phyloP scores from a whole-genome alignment of 2,329 filamentous ascomycete species.

The Penicillium capsulatum region DNA sequence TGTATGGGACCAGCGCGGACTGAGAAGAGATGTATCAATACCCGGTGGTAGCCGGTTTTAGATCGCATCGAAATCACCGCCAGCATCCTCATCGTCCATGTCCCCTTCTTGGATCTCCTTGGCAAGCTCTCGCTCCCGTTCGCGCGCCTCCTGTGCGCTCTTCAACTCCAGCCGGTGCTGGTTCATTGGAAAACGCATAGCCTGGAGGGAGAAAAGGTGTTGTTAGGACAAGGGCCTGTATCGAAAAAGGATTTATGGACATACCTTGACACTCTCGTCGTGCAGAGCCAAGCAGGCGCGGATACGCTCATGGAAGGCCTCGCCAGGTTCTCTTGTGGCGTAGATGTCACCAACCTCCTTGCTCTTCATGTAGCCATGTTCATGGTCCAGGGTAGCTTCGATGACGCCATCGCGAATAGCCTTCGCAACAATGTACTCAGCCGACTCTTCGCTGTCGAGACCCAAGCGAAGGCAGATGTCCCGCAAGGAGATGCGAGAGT shows the following conservation, averaged over 20 bases:
- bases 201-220: slow-evolving; percentile 47
- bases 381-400: slow-evolving; percentile 87
- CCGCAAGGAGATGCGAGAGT: slow-evolving; percentile 92
- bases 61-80: slow-evolving; percentile 93
- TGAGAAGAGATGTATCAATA: slow-evolving; percentile 20
- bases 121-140: slow-evolving; percentile 91
- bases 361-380: slow-evolving; percentile 97
- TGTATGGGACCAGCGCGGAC: slow-evolving; percentile 12
- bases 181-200: slow-evolving; percentile 99
- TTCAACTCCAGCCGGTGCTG: slow-evolving; percentile 95
- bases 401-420: slow-evolving; percentile 97
- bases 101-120: slow-evolving; percentile 99
- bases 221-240: too few relatives aligned
- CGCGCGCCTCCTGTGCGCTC: slow-evolving; percentile 96
- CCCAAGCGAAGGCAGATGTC: slow-evolving; percentile 96
- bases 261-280: slow-evolving; percentile 96
- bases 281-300: slow-evolving; percentile 84
- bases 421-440: slow-evolving; percentile 98
- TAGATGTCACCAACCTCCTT: slow-evolving; percentile 96
- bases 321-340: slow-evolving; percentile 87
- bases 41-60: slow-evolving; percentile 46
- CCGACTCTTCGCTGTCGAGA: slow-evolving; percentile 91
- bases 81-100: slow-evolving; percentile 91
- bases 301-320: slow-evolving; percentile 97
- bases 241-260: too few relatives aligned